Conservation (phyloP, 75 land plant species). For the Isoetes taiwanensis region DNA sequence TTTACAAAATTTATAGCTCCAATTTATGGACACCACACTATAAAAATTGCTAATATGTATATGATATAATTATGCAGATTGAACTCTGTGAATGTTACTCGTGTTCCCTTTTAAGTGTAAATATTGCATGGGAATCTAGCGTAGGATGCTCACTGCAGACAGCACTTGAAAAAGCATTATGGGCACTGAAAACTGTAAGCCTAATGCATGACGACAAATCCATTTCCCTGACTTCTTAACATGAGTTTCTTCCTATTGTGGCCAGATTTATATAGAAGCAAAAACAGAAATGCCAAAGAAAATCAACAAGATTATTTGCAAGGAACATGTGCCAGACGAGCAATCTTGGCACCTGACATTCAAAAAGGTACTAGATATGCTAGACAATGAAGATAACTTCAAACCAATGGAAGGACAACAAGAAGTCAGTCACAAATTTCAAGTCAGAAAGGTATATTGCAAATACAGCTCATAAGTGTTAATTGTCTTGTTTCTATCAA, state of each 20-base stretch:
- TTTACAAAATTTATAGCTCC: not conserved
- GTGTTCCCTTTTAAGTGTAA: constrained; percentile 57
- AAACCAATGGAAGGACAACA: not conserved
- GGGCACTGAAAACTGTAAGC: too few species aligned
- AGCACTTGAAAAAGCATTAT: constrained; percentile 35
- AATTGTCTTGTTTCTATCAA: too few species aligned
- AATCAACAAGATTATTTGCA: too few species aligned
- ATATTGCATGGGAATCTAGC: constrained; percentile 78
- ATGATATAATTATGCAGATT: constrained; percentile 32
- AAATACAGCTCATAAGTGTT: not conserved
- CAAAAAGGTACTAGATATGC: not conserved
- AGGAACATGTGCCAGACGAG: constrained; percentile 39
- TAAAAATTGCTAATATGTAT: not conserved
- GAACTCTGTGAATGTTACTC: constrained; percentile 74
- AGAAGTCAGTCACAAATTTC: not conserved
- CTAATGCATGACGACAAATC: too few species aligned
- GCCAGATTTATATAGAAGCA: not conserved
- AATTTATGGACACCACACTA: not conserved
- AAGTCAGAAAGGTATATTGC: not conserved
- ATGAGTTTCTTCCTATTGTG: not conserved
- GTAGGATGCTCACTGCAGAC: constrained; percentile 39
- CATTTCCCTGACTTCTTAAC: too few species aligned
- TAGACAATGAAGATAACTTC: not conserved
- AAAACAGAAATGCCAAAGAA: too few species aligned
- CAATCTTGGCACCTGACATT: constrained; percentile 48